Evolutionary conservation across 148 eudicot species (phyloP).

Genomic region (Bassia scoparia): DNA sequence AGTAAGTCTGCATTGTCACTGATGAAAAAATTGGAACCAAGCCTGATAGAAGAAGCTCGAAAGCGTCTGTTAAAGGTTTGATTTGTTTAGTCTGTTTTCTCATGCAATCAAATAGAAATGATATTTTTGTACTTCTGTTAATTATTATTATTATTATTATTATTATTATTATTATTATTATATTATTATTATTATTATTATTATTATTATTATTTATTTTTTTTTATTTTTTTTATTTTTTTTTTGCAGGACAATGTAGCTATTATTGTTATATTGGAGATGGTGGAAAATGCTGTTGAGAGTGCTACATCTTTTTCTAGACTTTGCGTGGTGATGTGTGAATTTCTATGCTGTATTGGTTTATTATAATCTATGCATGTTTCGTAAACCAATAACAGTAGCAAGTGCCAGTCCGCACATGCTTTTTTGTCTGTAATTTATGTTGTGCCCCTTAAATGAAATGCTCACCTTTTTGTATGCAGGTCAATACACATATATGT

Average conservation of each 20-base stretch:
- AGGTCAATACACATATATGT: constrained; percentile 81
- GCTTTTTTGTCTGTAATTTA: background rate
- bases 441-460: background rate
- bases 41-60: constrained; percentile 27
- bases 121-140: background rate
- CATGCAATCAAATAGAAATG: background rate
- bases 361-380: background rate
- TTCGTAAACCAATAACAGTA: constrained; percentile 2
- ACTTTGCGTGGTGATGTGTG: constrained; percentile 29
- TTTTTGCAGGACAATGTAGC: constrained; percentile 64
- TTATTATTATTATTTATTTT: too few relatives aligned
- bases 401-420: background rate
- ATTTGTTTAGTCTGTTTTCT: background rate
- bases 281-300: constrained; percentile 45
- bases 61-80: constrained; percentile 23
- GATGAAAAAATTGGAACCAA: constrained; percentile 51
- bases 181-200: too few relatives aligned
- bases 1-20: constrained; percentile 76
- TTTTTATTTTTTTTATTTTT: background rate
- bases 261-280: constrained; percentile 62
- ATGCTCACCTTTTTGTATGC: constrained; percentile 1
- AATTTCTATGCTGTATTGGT: constrained; percentile 38
- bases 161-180: too few relatives aligned
- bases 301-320: constrained; percentile 19
- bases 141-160: too few relatives aligned